phyloP scores from a whole-genome alignment of 2,329 filamentous ascomycete species.

The Aspergillus tubingensis region DNA sequence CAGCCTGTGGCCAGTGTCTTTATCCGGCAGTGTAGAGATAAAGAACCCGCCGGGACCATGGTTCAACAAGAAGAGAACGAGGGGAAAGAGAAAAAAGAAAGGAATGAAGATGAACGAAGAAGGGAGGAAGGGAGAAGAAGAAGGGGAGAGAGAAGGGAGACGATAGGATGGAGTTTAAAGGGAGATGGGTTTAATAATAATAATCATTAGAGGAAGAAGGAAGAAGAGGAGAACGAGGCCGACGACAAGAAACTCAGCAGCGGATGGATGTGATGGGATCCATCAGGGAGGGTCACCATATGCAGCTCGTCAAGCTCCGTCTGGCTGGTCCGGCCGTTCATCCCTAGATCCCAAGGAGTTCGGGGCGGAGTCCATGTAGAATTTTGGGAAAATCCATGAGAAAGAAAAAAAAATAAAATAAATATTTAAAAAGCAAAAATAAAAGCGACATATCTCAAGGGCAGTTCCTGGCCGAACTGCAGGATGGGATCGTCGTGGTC shows the following conservation, averaged over 20 bases:
- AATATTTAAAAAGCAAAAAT: background rate
- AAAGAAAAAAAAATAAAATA: no score
- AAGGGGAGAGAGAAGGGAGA: background rate
- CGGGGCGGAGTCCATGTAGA: background rate
- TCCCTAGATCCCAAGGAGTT: conserved; percentile 1
- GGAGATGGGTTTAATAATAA: conserved; percentile 5
- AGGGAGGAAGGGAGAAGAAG: conserved; percentile 6
- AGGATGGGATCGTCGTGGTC: conserved; percentile 19
- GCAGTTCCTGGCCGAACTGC: conserved; percentile 14
- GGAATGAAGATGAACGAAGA: background rate
- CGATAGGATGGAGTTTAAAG: background rate
- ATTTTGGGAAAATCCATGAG: no score
- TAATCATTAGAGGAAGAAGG: conserved; percentile 5
- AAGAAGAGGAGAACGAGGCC: conserved; percentile 9
- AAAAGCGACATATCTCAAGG: conserved; percentile 10
- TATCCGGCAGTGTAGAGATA: conserved; percentile 8
- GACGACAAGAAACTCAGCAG: conserved; percentile 2
- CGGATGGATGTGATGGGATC: conserved; percentile 15
- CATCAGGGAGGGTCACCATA: conserved; percentile 5
- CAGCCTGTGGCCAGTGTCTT: conserved; percentile 8
- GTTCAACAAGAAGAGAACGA: background rate
- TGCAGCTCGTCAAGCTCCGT: conserved; percentile 14
- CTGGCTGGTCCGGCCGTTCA: background rate
- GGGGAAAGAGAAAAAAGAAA: background rate
- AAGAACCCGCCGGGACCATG: conserved; percentile 8